Percentiles rank a stretch among this genome's conserved stretches.
phyloP scores from a whole-genome alignment of 768 basidiomycete genomes.

The Daedaleopsis sinensis region DNA sequence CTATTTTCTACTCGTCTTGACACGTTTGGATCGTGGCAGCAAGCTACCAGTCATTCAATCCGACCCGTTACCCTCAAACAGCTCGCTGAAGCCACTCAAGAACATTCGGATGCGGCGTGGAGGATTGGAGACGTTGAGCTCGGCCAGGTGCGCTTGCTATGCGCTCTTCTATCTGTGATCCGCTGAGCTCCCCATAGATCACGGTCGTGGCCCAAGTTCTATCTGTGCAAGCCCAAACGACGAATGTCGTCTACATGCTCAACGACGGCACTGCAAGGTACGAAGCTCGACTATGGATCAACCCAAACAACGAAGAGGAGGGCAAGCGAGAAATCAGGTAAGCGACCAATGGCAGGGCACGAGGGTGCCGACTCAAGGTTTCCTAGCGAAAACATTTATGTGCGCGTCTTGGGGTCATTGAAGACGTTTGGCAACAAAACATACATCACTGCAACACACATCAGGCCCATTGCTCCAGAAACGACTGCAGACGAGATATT shows the following conservation, averaged over 20 bases:
- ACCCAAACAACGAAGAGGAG: constrained; percentile 61
- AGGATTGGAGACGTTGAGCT: constrained; percentile 78
- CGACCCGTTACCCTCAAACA: constrained; percentile 83
- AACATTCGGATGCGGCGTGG: constrained; percentile 90
- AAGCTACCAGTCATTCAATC: constrained; percentile 47
- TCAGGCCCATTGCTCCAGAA: constrained; percentile 51
- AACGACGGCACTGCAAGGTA: constrained; percentile 86
- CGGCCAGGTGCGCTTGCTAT: constrained; percentile 62
- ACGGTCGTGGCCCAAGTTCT: constrained; percentile 76
- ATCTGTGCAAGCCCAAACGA: constrained; percentile 68
- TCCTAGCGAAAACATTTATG: constrained; percentile 71
- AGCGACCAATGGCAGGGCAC: constrained; percentile 10
- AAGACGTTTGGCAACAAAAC: constrained; percentile 82
- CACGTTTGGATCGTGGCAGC: constrained; percentile 27
- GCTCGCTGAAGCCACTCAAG: constrained; percentile 73
- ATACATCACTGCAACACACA: constrained; percentile 78
- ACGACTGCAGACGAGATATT: constrained; percentile 76
- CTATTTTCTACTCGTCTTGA: background rate
- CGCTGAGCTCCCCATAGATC: constrained; percentile 46
- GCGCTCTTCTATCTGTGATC: background rate
- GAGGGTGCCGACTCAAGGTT: background rate
- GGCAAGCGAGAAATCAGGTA: constrained; percentile 51
- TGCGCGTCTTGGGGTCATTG: constrained; percentile 79
- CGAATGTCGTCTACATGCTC: constrained; percentile 77
- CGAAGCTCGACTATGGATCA: constrained; percentile 84